Base-by-base conservation (phyloP, 2,329 filamentous ascomycete genomes). In the Paracorniculantispora psalliotae region DNA sequence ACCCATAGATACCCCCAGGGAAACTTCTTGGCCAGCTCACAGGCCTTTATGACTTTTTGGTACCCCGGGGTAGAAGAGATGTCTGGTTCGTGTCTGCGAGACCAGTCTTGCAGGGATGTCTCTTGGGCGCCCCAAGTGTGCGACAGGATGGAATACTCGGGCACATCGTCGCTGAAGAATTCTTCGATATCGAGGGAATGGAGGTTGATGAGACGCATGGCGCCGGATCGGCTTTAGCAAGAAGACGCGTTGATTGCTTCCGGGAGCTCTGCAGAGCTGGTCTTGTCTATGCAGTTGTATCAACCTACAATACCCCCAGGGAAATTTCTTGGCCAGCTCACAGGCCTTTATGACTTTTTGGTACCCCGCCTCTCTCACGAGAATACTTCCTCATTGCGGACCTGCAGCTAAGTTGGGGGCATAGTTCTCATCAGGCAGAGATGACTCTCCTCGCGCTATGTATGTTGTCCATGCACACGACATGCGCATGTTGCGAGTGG, bases 1-100 rank as follows among this genome's bases (percentile, higher is more conserved):
- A 65, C 61, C 68, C 69, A 71, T 1, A 65, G 61, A 60, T 65
- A 70, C 6, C 58, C 39, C 50, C 65, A 66, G 3, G 62, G n/a
- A n/a, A 15, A 15, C 17, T 37, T 17, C 5, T n/a, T 30, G 15
- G 46, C 46, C 7, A 50, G 46, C 33, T 39, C 15, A 28, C 53
- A 47, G 17, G 53, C 30, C 2, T 26, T 21, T 8, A 46, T 3
- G 4, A 56, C 39, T 15, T 56, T 56, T n/a, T 41, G 26, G 21
- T 44, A 48, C 19, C 53, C 53, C 4, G 25, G n/a, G 15, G 37
- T 56, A 10, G 53, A 46, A 5, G 15, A 47, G 26, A 44, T 13
- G 15, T 15, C 21, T 7, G 19, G 21, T n/a, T 56, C 43, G 3
- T 52, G 15, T 6, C 21, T 19, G 21, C 23, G 49, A 19, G 33